Conservation (phyloP, 176 grass and related monocot genomes). For the Oryza meridionalis region DNA sequence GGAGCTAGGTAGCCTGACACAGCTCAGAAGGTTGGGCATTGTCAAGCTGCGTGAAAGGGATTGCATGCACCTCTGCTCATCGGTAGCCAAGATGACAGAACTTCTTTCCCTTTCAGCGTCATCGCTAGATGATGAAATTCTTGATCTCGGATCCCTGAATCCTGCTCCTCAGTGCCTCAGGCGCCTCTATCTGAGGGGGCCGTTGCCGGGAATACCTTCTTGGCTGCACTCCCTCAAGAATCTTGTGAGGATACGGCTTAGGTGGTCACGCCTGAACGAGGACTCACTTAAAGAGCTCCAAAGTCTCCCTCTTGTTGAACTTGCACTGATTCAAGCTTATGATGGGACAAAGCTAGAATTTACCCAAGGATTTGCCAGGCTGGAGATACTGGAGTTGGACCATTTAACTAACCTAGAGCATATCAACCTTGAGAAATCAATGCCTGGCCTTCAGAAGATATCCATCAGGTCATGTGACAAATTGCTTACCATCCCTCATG, state of each 20-base stretch:
- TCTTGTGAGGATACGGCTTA: constrained; percentile 47
- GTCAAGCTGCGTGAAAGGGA: constrained; percentile 45
- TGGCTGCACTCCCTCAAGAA: constrained; percentile 42
- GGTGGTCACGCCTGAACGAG: constrained; percentile 42
- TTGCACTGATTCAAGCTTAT: constrained; percentile 45
- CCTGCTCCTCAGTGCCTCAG: constrained; percentile 8
- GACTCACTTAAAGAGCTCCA: constrained; percentile 47
- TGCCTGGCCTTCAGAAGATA: constrained; percentile 50
- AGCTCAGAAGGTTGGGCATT: constrained; percentile 49
- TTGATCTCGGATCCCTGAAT: constrained; percentile 27
- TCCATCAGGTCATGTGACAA: constrained; percentile 45
- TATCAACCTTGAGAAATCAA: constrained; percentile 38
- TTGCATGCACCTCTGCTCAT: constrained; percentile 33
- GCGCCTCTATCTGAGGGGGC: constrained; percentile 47
- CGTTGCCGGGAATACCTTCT: constrained; percentile 38
- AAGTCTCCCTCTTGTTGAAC: constrained; percentile 42
- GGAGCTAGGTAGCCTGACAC: constrained; percentile 40
- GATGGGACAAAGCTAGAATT: constrained; percentile 30
- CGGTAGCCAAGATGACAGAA: constrained; percentile 36
- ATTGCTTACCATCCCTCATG: constrained; percentile 22
- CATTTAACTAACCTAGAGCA: constrained; percentile 31
- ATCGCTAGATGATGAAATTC: constrained; percentile 34
- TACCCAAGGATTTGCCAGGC: constrained; percentile 43
- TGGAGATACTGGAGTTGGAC: constrained; percentile 46
- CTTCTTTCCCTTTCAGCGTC: constrained; percentile 44